A percentile compares a stretch with the other conserved stretches of the same genome.
Conservation (phyloP, 768 basidiomycete genomes). For the Naganishia kalamii region DNA sequence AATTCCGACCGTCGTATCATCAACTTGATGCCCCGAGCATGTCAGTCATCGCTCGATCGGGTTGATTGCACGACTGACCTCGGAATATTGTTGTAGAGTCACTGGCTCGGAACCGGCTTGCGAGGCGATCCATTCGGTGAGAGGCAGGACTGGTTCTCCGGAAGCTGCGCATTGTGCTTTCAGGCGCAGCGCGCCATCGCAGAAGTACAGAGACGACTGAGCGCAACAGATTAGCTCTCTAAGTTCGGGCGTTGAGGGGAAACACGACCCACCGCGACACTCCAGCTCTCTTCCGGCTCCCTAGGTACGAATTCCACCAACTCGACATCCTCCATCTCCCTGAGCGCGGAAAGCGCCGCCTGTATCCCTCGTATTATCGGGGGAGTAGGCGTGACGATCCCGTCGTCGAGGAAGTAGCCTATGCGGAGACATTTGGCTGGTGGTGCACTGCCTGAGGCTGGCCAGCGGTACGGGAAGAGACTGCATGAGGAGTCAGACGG, state of each 20-base stretch:
- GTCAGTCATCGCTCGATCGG: no score
- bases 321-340: neutral
- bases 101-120: neutral
- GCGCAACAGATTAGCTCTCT: neutral
- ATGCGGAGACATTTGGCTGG: neutral
- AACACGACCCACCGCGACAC: neutral
- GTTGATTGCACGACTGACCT: no score
- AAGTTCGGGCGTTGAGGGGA: no score
- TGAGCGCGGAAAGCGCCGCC: neutral
- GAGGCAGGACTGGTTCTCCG: neutral
- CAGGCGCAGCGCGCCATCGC: neutral
- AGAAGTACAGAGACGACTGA: neutral
- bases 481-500: neutral
- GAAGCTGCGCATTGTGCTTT: neutral
- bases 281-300: neutral
- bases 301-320: neutral
- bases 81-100: neutral
- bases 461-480: neutral
- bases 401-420: slow-evolving; percentile 16
- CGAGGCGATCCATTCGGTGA: neutral
- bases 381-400: slow-evolving; percentile 10
- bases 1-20: neutral
- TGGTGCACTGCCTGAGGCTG: neutral
- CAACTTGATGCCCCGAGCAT: neutral
- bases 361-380: neutral